These are phyloP conservation scores for Leishmania aethiopica DNA, from an alignment of 208 protist species.

Conservation along the genomic window DNA sequence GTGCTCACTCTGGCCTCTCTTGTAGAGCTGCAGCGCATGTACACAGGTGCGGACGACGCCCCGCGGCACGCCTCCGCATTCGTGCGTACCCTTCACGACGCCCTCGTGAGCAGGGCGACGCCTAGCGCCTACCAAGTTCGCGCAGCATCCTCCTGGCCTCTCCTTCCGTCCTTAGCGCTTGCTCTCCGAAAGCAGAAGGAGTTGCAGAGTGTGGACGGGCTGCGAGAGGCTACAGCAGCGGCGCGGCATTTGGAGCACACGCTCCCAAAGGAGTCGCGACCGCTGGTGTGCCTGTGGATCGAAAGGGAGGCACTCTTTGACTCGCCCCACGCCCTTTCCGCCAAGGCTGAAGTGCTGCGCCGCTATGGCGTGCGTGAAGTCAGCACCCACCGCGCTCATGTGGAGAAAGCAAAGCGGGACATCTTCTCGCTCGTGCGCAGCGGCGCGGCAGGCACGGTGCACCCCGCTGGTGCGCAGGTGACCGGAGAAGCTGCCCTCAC, in stretches of 20 bases:
- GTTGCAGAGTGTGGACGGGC: slow-evolving; percentile 10
- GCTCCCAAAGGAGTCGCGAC: slow-evolving; percentile 15
- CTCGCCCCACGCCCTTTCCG: neutral
- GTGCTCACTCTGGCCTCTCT: slow-evolving; percentile 21
- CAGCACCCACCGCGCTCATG: slow-evolving; percentile 22
- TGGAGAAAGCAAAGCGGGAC: slow-evolving; percentile 35
- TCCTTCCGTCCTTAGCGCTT: slow-evolving; percentile 10
- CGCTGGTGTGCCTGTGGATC: slow-evolving; percentile 28
- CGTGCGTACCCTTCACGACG: slow-evolving; percentile 1
- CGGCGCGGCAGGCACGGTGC: neutral
- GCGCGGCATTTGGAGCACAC: slow-evolving; percentile 23
- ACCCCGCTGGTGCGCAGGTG: neutral
- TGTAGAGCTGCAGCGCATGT: slow-evolving; percentile 25
- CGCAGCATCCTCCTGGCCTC: slow-evolving; percentile 16
- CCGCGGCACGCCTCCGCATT: neutral
- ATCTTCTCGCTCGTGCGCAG: slow-evolving; percentile 31
- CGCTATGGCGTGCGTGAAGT: slow-evolving; percentile 30
- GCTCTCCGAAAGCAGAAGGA: slow-evolving; percentile 6
- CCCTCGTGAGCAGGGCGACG: slow-evolving; percentile 3
- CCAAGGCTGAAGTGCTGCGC: slow-evolving; percentile 11
- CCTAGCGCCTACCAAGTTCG: neutral
- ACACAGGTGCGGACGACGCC: neutral
- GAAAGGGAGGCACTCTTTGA: slow-evolving; percentile 10
- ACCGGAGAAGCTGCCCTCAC: slow-evolving; percentile 9
- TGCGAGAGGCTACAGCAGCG: slow-evolving; percentile 22